Base-by-base conservation (phyloP, 2,329 filamentous ascomycete genomes). In the Cladosporium oxysporum region DNA sequence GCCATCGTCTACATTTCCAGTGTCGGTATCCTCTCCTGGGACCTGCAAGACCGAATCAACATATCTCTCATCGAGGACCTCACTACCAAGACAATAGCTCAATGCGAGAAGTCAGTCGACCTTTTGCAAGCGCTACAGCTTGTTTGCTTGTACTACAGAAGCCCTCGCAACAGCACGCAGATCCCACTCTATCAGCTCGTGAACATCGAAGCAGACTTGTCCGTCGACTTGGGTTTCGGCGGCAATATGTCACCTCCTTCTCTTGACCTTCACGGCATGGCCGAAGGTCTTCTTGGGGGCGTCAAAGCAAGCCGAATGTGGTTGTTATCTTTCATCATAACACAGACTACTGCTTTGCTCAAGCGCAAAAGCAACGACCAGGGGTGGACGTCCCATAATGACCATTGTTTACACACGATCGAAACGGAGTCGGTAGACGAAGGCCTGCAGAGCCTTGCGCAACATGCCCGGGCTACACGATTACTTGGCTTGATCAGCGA, bases 171-270 rank as follows among this genome's bases (percentile, higher is more conserved):
- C 85, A 90, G 71, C 91, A 91, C 69, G 91, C 94, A 72, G 90
- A 94, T 77, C 85, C 94, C 93, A 73, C 93, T 94, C 74, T 95
- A 93, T 78, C 91, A 93, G 79, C 84, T 94, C 67, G 87, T 92
- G 44, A 91, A 95, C 75, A 86, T 91, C 71, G 89, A 90, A 1
- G 88, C 88, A 58, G 85, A 91, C 71, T 90, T 96, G 86, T 90
- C 89, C 23, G 87, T 94, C 63, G 92, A 96, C 71, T 83, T 96
- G 29, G 91, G 92, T 0, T 84, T 96, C 10, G 90, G 88, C 12
- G 69, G 69, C 14, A 35, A 50, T 8, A 4, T 53, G 12, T 28
- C 59, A 11, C 63, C 63, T 6, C 63, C 63, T 53, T 31, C 35
- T 11, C 50, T 59, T 26, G 29, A 35, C 5, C 41, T 65, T 8